These are phyloP conservation scores for Fraxinus sp. DNA, from an alignment of 305 asterid species.

Conservation along the genomic window DNA sequence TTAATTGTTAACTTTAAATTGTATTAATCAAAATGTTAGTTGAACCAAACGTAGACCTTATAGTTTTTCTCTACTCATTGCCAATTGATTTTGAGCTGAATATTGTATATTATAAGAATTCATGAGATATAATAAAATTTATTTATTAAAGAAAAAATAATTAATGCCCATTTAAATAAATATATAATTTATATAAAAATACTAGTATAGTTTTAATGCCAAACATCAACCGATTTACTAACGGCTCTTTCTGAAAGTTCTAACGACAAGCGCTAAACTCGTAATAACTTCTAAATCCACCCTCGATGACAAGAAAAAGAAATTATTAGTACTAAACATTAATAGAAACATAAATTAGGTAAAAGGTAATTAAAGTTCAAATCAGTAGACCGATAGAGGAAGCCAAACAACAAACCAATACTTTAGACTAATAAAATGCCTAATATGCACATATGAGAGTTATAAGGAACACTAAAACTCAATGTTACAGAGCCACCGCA, in stretches of 20 bases:
- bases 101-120: background rate
- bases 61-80: too few species aligned
- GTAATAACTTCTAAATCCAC: background rate
- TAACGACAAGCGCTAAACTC: background rate
- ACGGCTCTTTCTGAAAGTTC: background rate
- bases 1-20: too few species aligned
- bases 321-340: background rate
- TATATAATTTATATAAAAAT: too few species aligned
- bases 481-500: conserved; percentile 31
- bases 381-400: background rate
- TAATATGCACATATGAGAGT: background rate
- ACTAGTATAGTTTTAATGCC: background rate
- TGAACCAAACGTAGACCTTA: too few species aligned
- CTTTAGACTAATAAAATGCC: background rate
- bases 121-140: background rate
- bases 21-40: too few species aligned
- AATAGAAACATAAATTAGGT: background rate
- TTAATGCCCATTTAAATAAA: too few species aligned
- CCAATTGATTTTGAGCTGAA: too few species aligned
- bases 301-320: background rate
- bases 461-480: conserved; percentile 2
- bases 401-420: background rate
- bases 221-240: too few species aligned
- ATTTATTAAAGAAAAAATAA: background rate
- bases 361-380: background rate